Evolutionary conservation across 768 basidiomycete genomes (phyloP), one percentile per base, ranked within the genome.

Genomic region (Mycena polygramma): DNA sequence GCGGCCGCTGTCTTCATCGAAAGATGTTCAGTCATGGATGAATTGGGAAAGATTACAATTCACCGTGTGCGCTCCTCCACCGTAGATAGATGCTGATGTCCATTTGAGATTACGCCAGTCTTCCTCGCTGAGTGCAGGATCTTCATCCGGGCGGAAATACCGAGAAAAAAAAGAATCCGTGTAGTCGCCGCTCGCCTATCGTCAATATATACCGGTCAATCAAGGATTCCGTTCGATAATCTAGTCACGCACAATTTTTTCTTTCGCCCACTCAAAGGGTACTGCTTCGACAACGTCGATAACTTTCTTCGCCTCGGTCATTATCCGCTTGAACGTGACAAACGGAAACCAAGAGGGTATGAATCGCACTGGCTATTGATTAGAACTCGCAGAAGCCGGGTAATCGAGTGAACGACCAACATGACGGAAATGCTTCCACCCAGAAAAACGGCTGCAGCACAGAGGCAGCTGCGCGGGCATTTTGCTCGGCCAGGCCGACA

Each of bases 261-360:
- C 57, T 62, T 79, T 78, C 1, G 80, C 79, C 81, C 81, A 83
- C 4, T 72, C 59, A 68, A 78, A 77, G 4, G 83, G 82, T 7
- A 75, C 65, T 0, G 60, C 30, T 19, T 79, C 78, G 5, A 81
- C 71, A 0, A 49, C 63, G 30, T 70, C 69, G 36, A 82, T 49
- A 7, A 72, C 57, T 19, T 66, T 41, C 19, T 71, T 74, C 26
- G 65, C 75, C 20, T 68, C 59, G 15, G 62, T 62, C 0, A 79
- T 81, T 10, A 66, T 35, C 19, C 75, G 75, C 70, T 86, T 85
- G 77, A 85, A 87, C 1, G 73, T 77, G 46, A 81, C 82, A 6
- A 84, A 81, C 24, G 86, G 84, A 61, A 87, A 79, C 85, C 85
- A 85, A 0, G 75, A 73, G 0, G 85, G 85, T 1, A 86, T 24